Conservation (phyloP, 495 filamentous ascomycete species). For the Endocarpon pusillum region DNA sequence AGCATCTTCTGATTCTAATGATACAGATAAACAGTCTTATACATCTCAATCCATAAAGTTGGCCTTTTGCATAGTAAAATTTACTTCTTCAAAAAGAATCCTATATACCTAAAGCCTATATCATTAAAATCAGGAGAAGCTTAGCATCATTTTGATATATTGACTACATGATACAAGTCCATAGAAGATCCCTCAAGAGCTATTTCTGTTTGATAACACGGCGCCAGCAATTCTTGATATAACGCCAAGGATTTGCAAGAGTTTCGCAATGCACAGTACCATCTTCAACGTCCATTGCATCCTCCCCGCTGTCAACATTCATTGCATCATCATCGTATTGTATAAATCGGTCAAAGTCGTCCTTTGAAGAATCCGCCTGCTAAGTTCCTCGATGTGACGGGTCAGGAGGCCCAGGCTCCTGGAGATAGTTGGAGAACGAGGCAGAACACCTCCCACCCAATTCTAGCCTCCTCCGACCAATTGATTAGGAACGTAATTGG, state of each 20-base stretch:
- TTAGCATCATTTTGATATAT: slow-evolving; percentile 9
- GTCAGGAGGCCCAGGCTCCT: background rate
- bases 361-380: background rate
- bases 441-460: background rate
- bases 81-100: slow-evolving; percentile 3
- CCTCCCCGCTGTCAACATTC: background rate
- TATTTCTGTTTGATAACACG: no score
- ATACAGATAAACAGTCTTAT: no score
- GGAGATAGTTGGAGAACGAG: background rate
- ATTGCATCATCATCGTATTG: slow-evolving; percentile 3
- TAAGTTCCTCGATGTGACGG: background rate
- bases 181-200: no score
- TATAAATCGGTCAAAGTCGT: background rate
- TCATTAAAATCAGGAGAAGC: slow-evolving; percentile 6
- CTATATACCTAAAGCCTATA: slow-evolving; percentile 8
- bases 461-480: background rate
- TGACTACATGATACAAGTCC: no score
- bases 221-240: no score
- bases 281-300: background rate
- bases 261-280: slow-evolving; percentile 2
- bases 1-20: no score
- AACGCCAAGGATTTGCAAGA: no score
- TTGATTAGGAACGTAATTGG: background rate
- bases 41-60: slow-evolving; percentile 7
- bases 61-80: slow-evolving; percentile 5